Percentiles rank a stretch among this genome's conserved stretches.
Evolutionary conservation across 768 basidiomycete genomes (phyloP).

Genomic region (Naganishia onofrii): DNA sequence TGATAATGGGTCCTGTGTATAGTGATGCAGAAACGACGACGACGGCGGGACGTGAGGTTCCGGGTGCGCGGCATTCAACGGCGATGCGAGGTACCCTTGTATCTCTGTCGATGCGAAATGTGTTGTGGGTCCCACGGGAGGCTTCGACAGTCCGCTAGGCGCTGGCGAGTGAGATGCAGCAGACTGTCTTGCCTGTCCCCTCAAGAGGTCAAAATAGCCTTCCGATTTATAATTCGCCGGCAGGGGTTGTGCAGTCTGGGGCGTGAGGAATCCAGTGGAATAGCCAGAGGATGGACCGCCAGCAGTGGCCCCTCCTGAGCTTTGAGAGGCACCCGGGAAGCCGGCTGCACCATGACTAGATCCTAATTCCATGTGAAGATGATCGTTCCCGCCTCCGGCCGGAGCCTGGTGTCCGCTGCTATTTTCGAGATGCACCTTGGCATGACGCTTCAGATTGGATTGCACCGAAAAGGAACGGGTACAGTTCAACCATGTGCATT

Average conservation of each 20-base stretch:
- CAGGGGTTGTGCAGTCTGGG: background rate
- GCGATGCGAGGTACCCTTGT: background rate
- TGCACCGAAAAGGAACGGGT: constrained; percentile 48
- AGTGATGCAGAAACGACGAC: background rate
- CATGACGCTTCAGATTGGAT: constrained; percentile 49
- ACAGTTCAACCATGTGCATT: constrained; percentile 46
- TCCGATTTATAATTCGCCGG: background rate
- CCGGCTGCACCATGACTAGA: background rate
- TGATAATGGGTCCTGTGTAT: background rate
- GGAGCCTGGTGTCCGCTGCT: background rate
- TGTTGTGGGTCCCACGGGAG: background rate
- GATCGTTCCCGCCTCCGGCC: background rate
- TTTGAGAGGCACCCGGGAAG: background rate
- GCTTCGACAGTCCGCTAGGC: background rate
- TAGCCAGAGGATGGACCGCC: background rate
- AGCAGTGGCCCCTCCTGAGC: background rate
- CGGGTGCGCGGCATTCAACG: too few species aligned
- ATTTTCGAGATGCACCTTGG: constrained; percentile 46
- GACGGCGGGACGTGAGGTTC: background rate
- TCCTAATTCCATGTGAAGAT: background rate
- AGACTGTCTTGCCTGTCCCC: background rate
- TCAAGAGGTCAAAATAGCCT: background rate
- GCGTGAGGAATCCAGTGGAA: constrained; percentile 2
- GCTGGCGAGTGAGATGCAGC: background rate
- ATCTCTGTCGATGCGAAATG: background rate